Base-by-base conservation (phyloP, 345 rosid genomes). In the Pistacia atlantica region DNA sequence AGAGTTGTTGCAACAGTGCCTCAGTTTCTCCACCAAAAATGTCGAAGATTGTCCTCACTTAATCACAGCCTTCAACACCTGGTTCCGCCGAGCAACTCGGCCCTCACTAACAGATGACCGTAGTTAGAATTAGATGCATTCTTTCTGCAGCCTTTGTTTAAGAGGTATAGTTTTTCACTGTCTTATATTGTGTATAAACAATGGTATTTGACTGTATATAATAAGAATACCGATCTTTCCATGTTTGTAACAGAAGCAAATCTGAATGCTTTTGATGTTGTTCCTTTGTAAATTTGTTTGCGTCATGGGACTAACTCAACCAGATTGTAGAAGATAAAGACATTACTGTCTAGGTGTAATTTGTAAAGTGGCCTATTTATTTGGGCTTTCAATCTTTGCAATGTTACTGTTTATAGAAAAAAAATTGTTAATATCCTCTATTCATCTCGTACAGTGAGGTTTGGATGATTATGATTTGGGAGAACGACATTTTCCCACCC, bases 41-140 rank as follows among this genome's bases (percentile, higher is more conserved):
- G 86, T 85, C 2, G 93, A 91, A 22, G 91, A 91, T 76, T 89
- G 95, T 76, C 90, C 90, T 12, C 93, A 89, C 77, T 82, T 89
- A 77, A 78, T 86, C 77, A 69, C 82, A 35, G 95, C 95, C 17
- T 91, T 91, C 75, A 88, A 84, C 71, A 91, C 93, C 18, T 91
- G 91, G 92, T 91, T 91, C 77, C 90, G 93, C 71, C 89, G 93
- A 4, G 91, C 90, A 7, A 80, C 84, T 64, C 82, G 22, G 14
- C 78, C 85, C 31, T 82, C 77, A 20, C 79, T 46, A 38, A 67
- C 14, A 11, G 84, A 74, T 13, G 70, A 59, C n/a, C 72, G 42
- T 73, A 65, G 20, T 28, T 18, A 17, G 52, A 42, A 42, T 7
- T 58, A 9, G 31, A 2, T 35, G n/a, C 33, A 28, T 62, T 6